A percentile compares a stretch with the other conserved stretches of the same genome.
Conservation (phyloP, 768 basidiomycete genomes). For the Tylopilus felleus region DNA sequence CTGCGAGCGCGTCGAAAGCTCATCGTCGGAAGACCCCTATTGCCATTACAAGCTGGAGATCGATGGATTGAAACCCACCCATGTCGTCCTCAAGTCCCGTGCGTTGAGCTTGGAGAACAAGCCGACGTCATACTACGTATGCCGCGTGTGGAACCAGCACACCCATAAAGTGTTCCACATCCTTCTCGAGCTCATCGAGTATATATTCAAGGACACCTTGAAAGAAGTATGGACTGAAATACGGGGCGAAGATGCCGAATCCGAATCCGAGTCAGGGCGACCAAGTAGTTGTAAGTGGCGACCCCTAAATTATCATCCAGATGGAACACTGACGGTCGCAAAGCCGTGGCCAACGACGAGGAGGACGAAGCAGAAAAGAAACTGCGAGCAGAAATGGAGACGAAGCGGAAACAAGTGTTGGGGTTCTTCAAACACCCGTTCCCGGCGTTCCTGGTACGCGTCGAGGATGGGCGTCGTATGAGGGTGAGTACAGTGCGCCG, state of each 20-base stretch:
- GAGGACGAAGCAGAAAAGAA: conserved; percentile 1
- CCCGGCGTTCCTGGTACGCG: conserved; percentile 18
- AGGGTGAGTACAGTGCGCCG: conserved; percentile 16
- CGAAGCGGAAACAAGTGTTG: conserved; percentile 18
- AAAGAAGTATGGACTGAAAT: background rate
- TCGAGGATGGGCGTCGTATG: conserved; percentile 9
- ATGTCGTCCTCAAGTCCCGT: conserved; percentile 6
- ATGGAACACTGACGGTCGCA: background rate
- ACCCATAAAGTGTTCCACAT: conserved; percentile 15
- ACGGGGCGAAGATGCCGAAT: background rate
- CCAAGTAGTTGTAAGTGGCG: conserved; percentile 1
- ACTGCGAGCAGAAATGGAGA: conserved; percentile 10
- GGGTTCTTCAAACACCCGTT: conserved; percentile 15
- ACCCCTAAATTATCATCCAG: background rate
- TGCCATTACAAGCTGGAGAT: conserved; percentile 14
- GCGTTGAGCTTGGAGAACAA: background rate
- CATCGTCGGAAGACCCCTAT: background rate
- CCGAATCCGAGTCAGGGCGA: background rate
- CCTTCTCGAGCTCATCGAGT: conserved; percentile 16
- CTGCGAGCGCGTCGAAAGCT: conserved; percentile 2
- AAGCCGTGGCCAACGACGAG: conserved; percentile 1
- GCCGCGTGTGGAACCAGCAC: conserved; percentile 20
- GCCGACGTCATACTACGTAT: conserved; percentile 17
- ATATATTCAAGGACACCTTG: conserved; percentile 2
- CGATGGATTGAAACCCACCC: conserved; percentile 7